These are phyloP conservation scores for Botrytis sinoallii DNA, from an alignment of 2,329 filamentous ascomycete species.

Conservation along the genomic window DNA sequence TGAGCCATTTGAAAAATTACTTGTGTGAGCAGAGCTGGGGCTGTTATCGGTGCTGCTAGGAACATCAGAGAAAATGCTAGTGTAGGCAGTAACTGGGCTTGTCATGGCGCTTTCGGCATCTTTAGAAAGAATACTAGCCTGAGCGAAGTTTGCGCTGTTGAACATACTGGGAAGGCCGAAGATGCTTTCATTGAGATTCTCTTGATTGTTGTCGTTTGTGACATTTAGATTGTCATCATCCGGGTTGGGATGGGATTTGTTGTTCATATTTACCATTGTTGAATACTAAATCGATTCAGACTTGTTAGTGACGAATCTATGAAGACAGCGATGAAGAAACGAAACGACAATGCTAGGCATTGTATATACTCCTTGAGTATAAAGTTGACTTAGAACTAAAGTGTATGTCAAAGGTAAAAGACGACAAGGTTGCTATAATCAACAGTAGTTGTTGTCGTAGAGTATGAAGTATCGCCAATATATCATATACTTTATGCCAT, in stretches of 20 bases:
- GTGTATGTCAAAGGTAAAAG: not conserved
- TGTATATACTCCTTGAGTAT: not conserved
- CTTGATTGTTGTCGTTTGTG: not conserved
- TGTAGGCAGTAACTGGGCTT: not conserved
- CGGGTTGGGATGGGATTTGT: not conserved
- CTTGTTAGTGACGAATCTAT: not conserved
- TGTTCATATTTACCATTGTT: not conserved
- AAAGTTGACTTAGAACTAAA: too few species aligned
- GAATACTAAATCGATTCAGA: not conserved
- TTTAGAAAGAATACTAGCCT: not conserved
- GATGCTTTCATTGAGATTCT: not conserved
- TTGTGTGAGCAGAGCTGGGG: not conserved
- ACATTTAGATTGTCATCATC: not conserved
- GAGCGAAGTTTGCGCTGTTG: conserved; percentile 3
- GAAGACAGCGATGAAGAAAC: not conserved
- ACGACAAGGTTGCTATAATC: not conserved
- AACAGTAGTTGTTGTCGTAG: not conserved
- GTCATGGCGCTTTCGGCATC: not conserved
- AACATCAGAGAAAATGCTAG: not conserved
- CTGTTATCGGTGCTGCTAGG: not conserved
- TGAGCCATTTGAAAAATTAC: not conserved
- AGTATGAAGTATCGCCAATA: not conserved
- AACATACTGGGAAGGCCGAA: not conserved
- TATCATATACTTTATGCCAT: too few species aligned
- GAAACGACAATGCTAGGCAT: not conserved